phyloP scores from a whole-genome alignment of 2,329 filamentous ascomycete genomes.

The Talaromyces funiculosus region DNA sequence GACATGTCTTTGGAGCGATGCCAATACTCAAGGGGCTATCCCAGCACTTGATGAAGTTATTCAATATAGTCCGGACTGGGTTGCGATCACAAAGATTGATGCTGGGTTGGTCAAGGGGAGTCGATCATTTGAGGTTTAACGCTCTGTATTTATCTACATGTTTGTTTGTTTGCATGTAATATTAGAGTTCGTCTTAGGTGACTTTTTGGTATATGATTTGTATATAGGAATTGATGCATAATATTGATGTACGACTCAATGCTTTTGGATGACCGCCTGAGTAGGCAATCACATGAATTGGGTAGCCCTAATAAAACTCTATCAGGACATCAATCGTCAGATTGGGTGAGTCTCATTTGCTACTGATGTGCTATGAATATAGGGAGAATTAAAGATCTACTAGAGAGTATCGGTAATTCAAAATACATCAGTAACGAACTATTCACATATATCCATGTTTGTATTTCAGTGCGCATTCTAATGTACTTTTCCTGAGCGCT shows the following conservation, averaged over 20 bases:
- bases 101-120: conserved; percentile 78
- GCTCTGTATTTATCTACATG: background rate
- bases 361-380: too few species aligned
- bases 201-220: background rate
- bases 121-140: conserved; percentile 59
- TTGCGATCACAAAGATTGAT: conserved; percentile 65
- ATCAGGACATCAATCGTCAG: background rate
- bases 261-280: background rate
- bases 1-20: conserved; percentile 82
- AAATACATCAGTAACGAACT: too few species aligned
- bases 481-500: background rate
- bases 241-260: background rate
- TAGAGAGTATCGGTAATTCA: too few species aligned
- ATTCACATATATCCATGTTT: too few species aligned
- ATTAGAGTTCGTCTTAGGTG: background rate
- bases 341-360: too few species aligned
- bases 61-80: conserved; percentile 74
- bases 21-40: conserved; percentile 64
- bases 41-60: conserved; percentile 77
- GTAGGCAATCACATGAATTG: background rate
- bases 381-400: too few species aligned
- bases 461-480: too few species aligned
- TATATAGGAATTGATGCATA: background rate
- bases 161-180: background rate
- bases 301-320: background rate